Conservation (phyloP, 352 stramenopile genomes). For the Phytophthora palmivora region DNA sequence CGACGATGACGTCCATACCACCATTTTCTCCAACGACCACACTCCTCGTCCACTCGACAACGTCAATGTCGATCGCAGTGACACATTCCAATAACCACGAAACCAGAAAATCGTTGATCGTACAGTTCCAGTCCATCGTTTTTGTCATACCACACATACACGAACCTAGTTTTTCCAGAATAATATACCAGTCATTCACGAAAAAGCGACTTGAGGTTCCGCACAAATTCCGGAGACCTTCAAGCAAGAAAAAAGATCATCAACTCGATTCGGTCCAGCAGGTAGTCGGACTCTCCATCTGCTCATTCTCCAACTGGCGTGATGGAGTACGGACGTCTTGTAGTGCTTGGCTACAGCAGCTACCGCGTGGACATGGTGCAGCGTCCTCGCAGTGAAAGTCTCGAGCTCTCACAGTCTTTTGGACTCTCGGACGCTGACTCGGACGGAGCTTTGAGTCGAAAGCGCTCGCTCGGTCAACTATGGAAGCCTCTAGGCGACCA, state of each 20-base stretch:
- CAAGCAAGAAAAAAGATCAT: slow-evolving; percentile 18
- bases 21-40: slow-evolving; percentile 13
- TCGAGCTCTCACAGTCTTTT: slow-evolving; percentile 37
- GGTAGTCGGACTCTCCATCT: slow-evolving; percentile 7
- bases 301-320: slow-evolving; percentile 20
- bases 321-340: slow-evolving; percentile 86
- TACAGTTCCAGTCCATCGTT: neutral
- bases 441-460: slow-evolving; percentile 27
- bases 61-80: neutral
- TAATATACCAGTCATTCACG: neutral
- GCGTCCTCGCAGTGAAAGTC: slow-evolving; percentile 28
- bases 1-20: slow-evolving; percentile 24
- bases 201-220: neutral
- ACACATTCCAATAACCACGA: slow-evolving; percentile 13
- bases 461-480: slow-evolving; percentile 58
- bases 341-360: slow-evolving; percentile 87
- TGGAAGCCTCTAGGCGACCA: slow-evolving; percentile 80
- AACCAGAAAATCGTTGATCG: slow-evolving; percentile 5
- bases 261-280: neutral
- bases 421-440: slow-evolving; percentile 38
- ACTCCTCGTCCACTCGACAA: slow-evolving; percentile 11
- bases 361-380: slow-evolving; percentile 70
- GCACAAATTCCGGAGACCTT: neutral
- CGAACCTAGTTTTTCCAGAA: neutral
- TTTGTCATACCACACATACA: slow-evolving; percentile 25